A percentile compares a stretch with the other conserved stretches of the same genome.
Conservation (phyloP, 2,329 filamentous ascomycete species). For the Bimuria novae-zelandiae region DNA sequence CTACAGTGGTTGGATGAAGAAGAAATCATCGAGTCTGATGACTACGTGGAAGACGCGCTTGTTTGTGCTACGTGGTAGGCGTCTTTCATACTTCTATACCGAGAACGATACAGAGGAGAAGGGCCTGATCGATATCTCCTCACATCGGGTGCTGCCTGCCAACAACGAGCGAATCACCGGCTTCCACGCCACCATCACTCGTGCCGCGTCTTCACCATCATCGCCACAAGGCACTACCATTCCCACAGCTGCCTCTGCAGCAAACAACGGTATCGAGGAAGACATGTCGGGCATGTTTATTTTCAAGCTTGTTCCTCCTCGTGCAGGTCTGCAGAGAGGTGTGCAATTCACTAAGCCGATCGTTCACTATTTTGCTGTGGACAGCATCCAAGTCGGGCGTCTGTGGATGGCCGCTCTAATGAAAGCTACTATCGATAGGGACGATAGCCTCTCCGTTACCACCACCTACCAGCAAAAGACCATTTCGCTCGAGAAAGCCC, state of each 20-base stretch:
- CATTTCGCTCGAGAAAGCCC: constrained; percentile 87
- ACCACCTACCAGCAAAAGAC: constrained; percentile 98
- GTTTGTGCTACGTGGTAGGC: constrained; percentile 91
- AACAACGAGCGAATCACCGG: constrained; percentile 90
- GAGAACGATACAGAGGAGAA: constrained; percentile 92
- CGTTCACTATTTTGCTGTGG: constrained; percentile 96
- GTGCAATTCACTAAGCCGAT: constrained; percentile 98
- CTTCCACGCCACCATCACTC: constrained; percentile 88
- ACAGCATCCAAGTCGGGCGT: constrained; percentile 83
- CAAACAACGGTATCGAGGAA: constrained; percentile 37
- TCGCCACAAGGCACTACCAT: constrained; percentile 52
- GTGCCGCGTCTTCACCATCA: constrained; percentile 73
- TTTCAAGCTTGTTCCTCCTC: constrained; percentile 94
- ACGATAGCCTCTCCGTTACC: constrained; percentile 75
- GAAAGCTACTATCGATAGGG: constrained; percentile 98
- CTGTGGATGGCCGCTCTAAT: constrained; percentile 98
- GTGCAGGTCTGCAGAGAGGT: constrained; percentile 81
- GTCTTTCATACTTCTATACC: constrained; percentile 94
- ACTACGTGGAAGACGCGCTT: constrained; percentile 96
- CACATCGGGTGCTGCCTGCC: constrained; percentile 92
- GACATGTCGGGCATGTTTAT: constrained; percentile 79
- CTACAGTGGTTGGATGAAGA: constrained; percentile 99
- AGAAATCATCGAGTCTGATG: constrained; percentile 95
- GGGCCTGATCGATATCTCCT: constrained; percentile 95
- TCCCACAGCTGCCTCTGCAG: constrained; percentile 46